Evolutionary conservation across 1,284 basidiomycete species (phyloP).

Genomic region (Ceratobasidium sp.): DNA sequence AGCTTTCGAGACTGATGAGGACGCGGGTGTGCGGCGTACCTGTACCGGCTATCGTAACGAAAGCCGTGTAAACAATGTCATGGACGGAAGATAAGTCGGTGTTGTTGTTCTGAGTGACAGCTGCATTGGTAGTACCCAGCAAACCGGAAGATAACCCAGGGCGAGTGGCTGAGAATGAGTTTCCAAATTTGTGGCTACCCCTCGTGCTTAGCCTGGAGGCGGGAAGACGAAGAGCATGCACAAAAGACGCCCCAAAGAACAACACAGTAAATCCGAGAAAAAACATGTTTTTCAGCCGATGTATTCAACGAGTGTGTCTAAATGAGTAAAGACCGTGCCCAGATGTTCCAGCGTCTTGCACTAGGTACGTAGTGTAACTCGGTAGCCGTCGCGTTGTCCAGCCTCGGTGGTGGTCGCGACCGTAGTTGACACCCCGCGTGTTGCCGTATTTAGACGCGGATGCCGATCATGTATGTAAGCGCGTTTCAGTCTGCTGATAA

Average conservation of each 20-base stretch:
- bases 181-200: background rate
- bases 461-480: background rate
- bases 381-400: background rate
- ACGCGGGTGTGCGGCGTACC: conserved; percentile 2
- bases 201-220: conserved; percentile 1
- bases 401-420: conserved; percentile 23
- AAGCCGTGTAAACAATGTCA: conserved; percentile 42
- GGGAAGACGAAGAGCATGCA: conserved; percentile 4
- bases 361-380: background rate
- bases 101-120: background rate
- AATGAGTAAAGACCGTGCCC: background rate
- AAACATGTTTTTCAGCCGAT: background rate
- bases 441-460: background rate
- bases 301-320: background rate
- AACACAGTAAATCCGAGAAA: background rate
- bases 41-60: conserved; percentile 39
- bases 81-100: conserved; percentile 10
- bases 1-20: background rate
- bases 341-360: conserved; percentile 3
- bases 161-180: background rate
- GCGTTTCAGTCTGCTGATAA: background rate
- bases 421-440: background rate
- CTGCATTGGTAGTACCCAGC: conserved; percentile 3
- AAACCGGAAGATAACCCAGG: background rate
- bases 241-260: background rate